Base-by-base conservation (phyloP, 2,329 filamentous ascomycete genomes). In the Sporothrix globosa region DNA sequence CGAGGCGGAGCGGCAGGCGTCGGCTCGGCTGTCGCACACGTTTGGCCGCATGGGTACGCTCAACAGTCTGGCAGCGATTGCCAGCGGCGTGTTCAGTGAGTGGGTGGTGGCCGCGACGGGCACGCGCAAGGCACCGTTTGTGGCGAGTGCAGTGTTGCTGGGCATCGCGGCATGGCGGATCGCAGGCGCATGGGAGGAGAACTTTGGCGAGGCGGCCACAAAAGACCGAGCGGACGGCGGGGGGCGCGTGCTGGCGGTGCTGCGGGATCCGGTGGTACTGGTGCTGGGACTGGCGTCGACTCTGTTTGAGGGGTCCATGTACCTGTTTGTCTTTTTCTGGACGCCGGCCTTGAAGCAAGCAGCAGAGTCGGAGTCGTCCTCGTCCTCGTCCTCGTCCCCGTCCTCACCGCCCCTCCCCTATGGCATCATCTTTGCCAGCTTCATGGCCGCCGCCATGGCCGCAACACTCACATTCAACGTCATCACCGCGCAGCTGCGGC, bases 271-370 rank as follows among this genome's bases (percentile, higher is more conserved):
- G 53, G 81, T 81, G 17, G 83, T 87, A 66, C 77, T 86, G 27
- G 80, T 83, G 9, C 79, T 88, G 11, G 82, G 82, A 3, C 76
- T 87, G 17, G 81, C 83, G 6, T 85, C 84, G 2, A 86, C 84
- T 67, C 81, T 87, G 74, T 88, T 88, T 75, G 86, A 88, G 76
- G 85, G 85, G 17, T 84, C 83, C 19, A 85, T 88, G 80, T 88
- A 87, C 76, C 81, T 88, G 27, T 88, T 87, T 76, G 85, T 88
- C 67, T 87, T 78, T 75, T 86, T 87, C 78, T 88, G 86, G 83
- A 82, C 84, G 2, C 84, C 86, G 0, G 83, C 84, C 2, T 77
- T 88, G 58, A 81, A 78, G 68, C 77, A 80, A 3, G 77, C 79
- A 1, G 76, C 77, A n/a, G 68, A 76, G 7, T 5, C 41, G 24